Evolutionary conservation across 1,139 yeast species (phyloP).

Genomic region (Blastobotrys apis): DNA sequence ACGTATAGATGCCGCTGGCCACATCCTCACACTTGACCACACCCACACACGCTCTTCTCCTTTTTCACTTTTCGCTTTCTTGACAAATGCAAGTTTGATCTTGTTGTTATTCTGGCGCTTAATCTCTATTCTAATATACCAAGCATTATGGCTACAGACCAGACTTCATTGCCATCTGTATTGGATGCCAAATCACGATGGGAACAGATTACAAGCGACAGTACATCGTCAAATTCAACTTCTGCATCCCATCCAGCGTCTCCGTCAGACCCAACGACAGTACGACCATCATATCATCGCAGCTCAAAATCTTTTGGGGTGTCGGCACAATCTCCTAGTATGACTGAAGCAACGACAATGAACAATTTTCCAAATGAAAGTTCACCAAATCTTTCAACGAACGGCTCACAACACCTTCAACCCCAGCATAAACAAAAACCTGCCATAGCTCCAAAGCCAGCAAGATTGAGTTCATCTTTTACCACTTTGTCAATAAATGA

Average conservation of each 20-base stretch:
- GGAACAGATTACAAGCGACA: conserved; percentile 25
- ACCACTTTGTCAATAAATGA: conserved; percentile 2
- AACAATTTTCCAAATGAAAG: conserved; percentile 1
- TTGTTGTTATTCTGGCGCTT: not conserved
- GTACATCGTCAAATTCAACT: not conserved
- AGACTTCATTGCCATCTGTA: conserved; percentile 29
- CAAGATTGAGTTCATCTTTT: conserved; percentile 13
- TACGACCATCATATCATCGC: not conserved
- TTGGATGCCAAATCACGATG: conserved; percentile 26
- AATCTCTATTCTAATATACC: not conserved
- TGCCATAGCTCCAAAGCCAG: conserved; percentile 18
- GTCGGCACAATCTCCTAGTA: no score
- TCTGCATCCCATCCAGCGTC: not conserved
- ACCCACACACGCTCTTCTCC: no score
- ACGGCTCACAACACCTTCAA: conserved; percentile 1
- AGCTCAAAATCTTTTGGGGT: not conserved
- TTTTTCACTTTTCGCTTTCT: not conserved
- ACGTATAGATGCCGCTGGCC: no score
- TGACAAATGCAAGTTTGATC: not conserved
- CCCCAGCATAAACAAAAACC: conserved; percentile 12
- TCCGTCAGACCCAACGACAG: not conserved
- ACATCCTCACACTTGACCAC: no score
- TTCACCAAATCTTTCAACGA: not conserved
- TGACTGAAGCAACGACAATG: no score
- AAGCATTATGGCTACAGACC: conserved; percentile 26